Evolutionary conservation across 2,329 filamentous ascomycete genomes (phyloP).

Genomic region (Xylariales sp.): DNA sequence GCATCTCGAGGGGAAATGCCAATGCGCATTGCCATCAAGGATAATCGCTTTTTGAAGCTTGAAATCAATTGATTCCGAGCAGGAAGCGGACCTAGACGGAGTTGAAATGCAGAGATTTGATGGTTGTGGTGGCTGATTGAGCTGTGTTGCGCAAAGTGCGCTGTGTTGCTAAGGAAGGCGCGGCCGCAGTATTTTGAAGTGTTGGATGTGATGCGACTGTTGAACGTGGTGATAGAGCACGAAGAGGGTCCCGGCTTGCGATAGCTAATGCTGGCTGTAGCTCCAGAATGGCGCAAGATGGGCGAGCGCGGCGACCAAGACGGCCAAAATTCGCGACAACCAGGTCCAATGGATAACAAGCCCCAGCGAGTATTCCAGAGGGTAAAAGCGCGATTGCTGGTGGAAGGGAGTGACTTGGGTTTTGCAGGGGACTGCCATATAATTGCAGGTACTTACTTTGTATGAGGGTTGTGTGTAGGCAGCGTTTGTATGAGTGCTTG

Average conservation of each 20-base stretch:
- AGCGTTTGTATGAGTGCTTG: conserved; percentile 23
- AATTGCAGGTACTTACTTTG: conserved; percentile 50
- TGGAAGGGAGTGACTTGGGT: conserved; percentile 31
- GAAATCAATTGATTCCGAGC: conserved; percentile 18
- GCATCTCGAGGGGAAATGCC: too few species aligned
- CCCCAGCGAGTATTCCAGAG: too few species aligned
- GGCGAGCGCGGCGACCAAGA: neutral
- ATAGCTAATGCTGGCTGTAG: conserved; percentile 7
- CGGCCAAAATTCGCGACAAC: conserved; percentile 6
- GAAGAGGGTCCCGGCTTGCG: too few species aligned
- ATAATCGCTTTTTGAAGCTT: conserved; percentile 31
- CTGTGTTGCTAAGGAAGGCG: neutral
- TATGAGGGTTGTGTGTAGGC: conserved; percentile 33
- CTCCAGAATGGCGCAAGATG: conserved; percentile 1
- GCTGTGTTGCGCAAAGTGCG: conserved; percentile 20
- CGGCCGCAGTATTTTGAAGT: too few species aligned
- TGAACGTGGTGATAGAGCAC: too few species aligned
- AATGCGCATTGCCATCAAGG: conserved; percentile 30
- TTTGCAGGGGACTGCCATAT: conserved; percentile 33
- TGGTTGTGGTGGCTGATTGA: conserved; percentile 27
- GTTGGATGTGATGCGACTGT: too few species aligned
- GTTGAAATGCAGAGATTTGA: conserved; percentile 14
- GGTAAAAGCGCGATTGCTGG: too few species aligned
- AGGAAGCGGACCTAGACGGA: conserved; percentile 30
- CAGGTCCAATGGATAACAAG: conserved; percentile 2